These are phyloP conservation scores for Leptodermis oblonga DNA, from an alignment of 257 asterid genomes.

Conservation along the genomic window DNA sequence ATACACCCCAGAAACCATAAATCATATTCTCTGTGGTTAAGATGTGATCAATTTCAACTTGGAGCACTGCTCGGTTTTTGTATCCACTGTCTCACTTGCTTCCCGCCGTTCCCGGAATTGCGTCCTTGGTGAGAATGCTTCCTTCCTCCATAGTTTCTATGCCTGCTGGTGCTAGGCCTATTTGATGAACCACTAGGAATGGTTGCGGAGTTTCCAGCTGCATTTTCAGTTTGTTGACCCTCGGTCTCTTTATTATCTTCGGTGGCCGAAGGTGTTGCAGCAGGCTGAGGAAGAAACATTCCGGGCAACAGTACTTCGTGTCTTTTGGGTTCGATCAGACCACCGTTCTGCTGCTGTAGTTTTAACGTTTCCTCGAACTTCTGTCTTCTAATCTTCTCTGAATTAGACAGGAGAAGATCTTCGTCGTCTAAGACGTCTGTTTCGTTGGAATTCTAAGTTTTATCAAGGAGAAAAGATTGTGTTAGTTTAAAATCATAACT, in stretches of 20 bases:
- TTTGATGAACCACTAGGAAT: constrained; percentile 40
- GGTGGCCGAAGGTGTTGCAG: constrained; percentile 33
- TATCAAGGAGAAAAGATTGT: neutral
- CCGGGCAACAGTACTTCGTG: constrained; percentile 73
- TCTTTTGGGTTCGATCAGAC: constrained; percentile 71
- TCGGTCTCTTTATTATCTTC: constrained; percentile 21
- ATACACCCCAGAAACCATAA: neutral
- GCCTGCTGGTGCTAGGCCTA: constrained; percentile 48
- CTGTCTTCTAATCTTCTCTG: constrained; percentile 59
- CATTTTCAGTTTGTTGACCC: constrained; percentile 26
- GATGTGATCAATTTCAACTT: neutral
- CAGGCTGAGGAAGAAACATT: constrained; percentile 68
- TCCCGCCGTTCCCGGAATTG: constrained; percentile 44
- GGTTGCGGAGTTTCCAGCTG: constrained; percentile 18
- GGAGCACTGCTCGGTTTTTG: constrained; percentile 37
- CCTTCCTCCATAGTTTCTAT: constrained; percentile 33
- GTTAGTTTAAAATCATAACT: neutral
- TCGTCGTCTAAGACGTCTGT: constrained; percentile 31
- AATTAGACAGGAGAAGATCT: constrained; percentile 47
- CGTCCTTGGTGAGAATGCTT: constrained; percentile 37
- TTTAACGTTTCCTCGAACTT: constrained; percentile 57
- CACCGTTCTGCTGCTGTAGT: constrained; percentile 71
- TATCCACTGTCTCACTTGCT: constrained; percentile 58
- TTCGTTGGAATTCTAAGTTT: constrained; percentile 36
- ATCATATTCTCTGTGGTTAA: no score